Evolutionary conservation across 305 asterid species (phyloP).

Genomic region (Stenogyne calaminthoides): DNA sequence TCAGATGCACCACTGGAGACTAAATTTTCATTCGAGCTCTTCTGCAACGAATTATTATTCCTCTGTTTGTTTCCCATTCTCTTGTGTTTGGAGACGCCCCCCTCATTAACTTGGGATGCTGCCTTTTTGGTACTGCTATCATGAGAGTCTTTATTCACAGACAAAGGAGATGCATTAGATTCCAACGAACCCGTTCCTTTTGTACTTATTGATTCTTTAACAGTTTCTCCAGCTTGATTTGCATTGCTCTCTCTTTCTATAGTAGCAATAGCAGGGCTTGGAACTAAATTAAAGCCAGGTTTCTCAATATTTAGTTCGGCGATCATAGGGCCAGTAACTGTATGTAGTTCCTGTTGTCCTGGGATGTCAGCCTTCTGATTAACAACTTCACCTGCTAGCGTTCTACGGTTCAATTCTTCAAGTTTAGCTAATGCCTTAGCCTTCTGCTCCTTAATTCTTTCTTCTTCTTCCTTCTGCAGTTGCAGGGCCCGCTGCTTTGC

Average conservation of each 20-base stretch:
- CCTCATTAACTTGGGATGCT: slow-evolving; percentile 49
- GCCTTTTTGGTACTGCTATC: slow-evolving; percentile 35
- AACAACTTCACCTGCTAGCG: slow-evolving; percentile 54
- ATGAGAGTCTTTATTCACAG: slow-evolving; percentile 39
- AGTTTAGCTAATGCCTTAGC: slow-evolving; percentile 95
- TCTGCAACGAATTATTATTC: slow-evolving; percentile 46
- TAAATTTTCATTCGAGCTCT: slow-evolving; percentile 44
- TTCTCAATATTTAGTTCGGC: slow-evolving; percentile 42
- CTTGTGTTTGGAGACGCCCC: slow-evolving; percentile 49
- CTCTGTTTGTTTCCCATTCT: slow-evolving; percentile 59
- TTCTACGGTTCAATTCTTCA: slow-evolving; percentile 88
- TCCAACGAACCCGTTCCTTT: slow-evolving; percentile 34
- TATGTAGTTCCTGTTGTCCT: slow-evolving; percentile 41
- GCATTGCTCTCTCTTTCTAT: slow-evolving; percentile 33
- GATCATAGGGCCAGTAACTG: slow-evolving; percentile 40
- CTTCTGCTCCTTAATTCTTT: slow-evolving; percentile 76
- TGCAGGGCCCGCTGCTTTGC: slow-evolving; percentile 81
- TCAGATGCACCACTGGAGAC: slow-evolving; percentile 34
- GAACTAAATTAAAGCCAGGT: slow-evolving; percentile 34
- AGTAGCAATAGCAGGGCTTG: slow-evolving; percentile 34
- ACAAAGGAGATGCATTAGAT: slow-evolving; percentile 37
- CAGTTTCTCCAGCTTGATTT: slow-evolving; percentile 43
- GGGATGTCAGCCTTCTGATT: slow-evolving; percentile 39
- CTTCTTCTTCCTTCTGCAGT: slow-evolving; percentile 88
- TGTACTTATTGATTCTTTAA: slow-evolving; percentile 31